Evolutionary conservation across 768 basidiomycete genomes (phyloP).

Genomic region (Asterophora parasitica): DNA sequence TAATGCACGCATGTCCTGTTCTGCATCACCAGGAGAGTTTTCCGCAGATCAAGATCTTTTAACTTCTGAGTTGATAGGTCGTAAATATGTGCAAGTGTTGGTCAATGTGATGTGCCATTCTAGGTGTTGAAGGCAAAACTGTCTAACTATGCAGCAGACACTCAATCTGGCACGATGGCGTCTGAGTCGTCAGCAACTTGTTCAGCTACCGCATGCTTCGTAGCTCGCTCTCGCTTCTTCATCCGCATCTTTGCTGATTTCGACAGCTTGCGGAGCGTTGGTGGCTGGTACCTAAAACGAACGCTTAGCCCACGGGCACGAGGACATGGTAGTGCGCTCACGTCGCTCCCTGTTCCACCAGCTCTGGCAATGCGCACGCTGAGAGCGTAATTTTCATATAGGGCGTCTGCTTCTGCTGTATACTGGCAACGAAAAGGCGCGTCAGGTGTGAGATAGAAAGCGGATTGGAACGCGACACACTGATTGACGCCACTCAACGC

Average conservation of each 20-base stretch:
- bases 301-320: neutral
- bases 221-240: constrained; percentile 34
- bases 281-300: constrained; percentile 49
- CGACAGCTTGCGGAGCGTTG: constrained; percentile 46
- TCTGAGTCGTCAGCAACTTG: neutral
- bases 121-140: no score
- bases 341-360: constrained; percentile 44
- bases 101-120: no score
- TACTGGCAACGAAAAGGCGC: constrained; percentile 28
- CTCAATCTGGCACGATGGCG: neutral
- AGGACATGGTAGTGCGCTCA: constrained; percentile 25
- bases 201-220: constrained; percentile 1
- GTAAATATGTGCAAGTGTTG: no score
- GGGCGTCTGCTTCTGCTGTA: constrained; percentile 52
- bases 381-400: constrained; percentile 71
- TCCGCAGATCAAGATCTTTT: no score
- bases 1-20: no score
- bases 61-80: no score
- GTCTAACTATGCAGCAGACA: neutral
- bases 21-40: no score
- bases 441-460: neutral
- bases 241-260: constrained; percentile 54
- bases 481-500: constrained; percentile 56
- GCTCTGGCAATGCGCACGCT: constrained; percentile 34
- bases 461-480: constrained; percentile 33